These are phyloP conservation scores for Suillus alpinus DNA, from an alignment of 768 basidiomycete species.

Conservation along the genomic window DNA sequence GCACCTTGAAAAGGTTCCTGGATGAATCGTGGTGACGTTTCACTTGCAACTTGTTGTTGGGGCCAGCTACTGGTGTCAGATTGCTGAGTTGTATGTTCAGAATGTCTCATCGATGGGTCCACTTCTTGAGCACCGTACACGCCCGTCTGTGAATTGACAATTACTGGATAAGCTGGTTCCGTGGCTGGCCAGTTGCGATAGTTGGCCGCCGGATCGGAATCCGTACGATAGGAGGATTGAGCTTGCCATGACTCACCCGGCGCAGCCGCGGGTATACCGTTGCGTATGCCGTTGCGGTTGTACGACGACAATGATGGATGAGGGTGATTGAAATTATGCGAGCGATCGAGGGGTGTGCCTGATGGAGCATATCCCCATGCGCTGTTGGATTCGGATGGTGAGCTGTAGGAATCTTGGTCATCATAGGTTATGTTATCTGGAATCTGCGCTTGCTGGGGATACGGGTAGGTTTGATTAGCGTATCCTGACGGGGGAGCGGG, in stretches of 20 bases:
- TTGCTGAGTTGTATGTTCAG: constrained; percentile 32
- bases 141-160: constrained; percentile 20
- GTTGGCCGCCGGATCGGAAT: constrained; percentile 29
- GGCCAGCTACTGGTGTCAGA: constrained; percentile 34
- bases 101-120: constrained; percentile 38
- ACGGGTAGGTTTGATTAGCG: constrained; percentile 41
- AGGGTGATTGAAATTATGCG: constrained; percentile 42
- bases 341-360: constrained; percentile 32
- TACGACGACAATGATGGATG: constrained; percentile 52
- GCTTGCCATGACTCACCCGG: constrained; percentile 21
- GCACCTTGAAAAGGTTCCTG: constrained; percentile 25
- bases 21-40: constrained; percentile 15
- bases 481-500: constrained; percentile 36
- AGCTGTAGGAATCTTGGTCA: constrained; percentile 38
- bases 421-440: constrained; percentile 42
- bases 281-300: constrained; percentile 35
- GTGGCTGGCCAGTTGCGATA: constrained; percentile 50
- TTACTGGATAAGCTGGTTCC: constrained; percentile 37
- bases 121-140: constrained; percentile 30
- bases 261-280: constrained; percentile 15
- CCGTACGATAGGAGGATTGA: constrained; percentile 26
- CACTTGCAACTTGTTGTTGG: constrained; percentile 15
- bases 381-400: constrained; percentile 43
- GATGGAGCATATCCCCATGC: constrained; percentile 53
- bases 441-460: constrained; percentile 38